phyloP scores from a whole-genome alignment of 805 yeast genomes.

The Metschnikowia kunwiensis region DNA sequence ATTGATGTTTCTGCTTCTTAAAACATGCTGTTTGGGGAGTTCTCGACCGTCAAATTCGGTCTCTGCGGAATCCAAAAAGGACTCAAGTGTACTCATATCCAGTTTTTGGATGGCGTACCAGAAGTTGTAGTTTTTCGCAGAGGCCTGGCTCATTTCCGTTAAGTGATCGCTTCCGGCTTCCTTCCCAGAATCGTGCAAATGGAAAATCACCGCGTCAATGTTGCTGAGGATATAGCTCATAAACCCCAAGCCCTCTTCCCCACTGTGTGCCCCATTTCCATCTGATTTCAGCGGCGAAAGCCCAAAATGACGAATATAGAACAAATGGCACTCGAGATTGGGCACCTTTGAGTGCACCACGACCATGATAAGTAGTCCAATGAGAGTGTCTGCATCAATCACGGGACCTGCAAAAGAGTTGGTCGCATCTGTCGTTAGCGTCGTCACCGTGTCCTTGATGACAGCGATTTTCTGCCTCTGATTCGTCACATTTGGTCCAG shows the following conservation, averaged over 20 bases:
- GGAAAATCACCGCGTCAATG: conserved; percentile 74
- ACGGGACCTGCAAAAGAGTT: conserved; percentile 21
- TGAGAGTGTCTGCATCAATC: conserved; percentile 78
- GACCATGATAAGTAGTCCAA: conserved; percentile 70
- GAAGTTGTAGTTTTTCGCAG: conserved; percentile 48
- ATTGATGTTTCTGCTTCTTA: conserved; percentile 26
- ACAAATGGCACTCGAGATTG: conserved; percentile 59
- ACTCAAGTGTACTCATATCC: conserved; percentile 21
- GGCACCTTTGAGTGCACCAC: conserved; percentile 59
- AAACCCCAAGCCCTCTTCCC: conserved; percentile 46
- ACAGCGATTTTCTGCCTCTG: conserved; percentile 47
- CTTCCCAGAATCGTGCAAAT: conserved; percentile 34
- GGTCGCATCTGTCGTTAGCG: conserved; percentile 36
- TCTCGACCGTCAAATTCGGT: conserved; percentile 11
- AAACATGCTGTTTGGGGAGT: conserved; percentile 24
- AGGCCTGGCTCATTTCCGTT: conserved; percentile 35
- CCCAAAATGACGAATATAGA: conserved; percentile 62
- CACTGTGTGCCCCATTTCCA: neutral
- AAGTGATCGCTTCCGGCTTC: conserved; percentile 27
- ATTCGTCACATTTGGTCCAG: conserved; percentile 38
- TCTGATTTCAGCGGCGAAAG: conserved; percentile 13
- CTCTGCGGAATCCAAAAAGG: conserved; percentile 15
- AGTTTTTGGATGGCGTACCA: conserved; percentile 49
- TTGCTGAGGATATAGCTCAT: conserved; percentile 79
- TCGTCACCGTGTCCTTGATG: conserved; percentile 50